Evolutionary conservation across 2,329 filamentous ascomycete species (phyloP), one percentile per base, ranked within the genome.

Genomic region (Bipolaris cookei): DNA sequence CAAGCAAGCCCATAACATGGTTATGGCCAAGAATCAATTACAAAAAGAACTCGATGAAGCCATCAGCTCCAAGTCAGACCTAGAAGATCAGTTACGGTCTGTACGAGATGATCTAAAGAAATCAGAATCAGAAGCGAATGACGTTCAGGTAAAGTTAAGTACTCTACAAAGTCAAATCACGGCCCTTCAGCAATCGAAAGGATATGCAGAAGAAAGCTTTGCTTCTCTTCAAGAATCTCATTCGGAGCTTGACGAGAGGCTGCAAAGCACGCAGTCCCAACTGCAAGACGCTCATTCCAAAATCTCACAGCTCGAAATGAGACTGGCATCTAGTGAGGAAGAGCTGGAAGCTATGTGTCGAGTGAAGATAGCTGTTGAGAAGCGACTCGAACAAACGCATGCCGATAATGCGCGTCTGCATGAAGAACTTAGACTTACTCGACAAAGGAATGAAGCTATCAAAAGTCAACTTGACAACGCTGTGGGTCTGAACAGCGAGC

Each of bases 181-280:
- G 2, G 38, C 44, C 14, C 34, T 60, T 8, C 56, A 59, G 50
- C 54, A 61, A 5, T 63, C 64, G 11, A 74, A 71, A 48, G 30
- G 49, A 11, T 58, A 67, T 6, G 56, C 64, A 30, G 61, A 70
- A 23, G 55, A 66, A n/a, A 51, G 54, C 20, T 54, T 73, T 5
- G 39, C 48, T 6, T 48, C 51, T 2, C 42, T 68, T 5, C 57
- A 68, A 32, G 49, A 50, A 16, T 62, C 62, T 34, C 50, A 65
- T 28, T 45, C 39, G 38, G 53, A 63, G 21, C 64, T 72, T 13
- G 35, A 63, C 20, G 48, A 56, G 7, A 59, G 66, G 1, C 37
- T 69, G 8, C 44, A 51, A n/a, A 57, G 59, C 3, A 62, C 63
- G 8, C 57, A 45, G 25, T 63, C 62, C 6, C 66, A 53, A 16